Evolutionary conservation across 2,329 filamentous ascomycete genomes (phyloP), one percentile per base, ranked within the genome.

Genomic region (Aspergillus sp.): DNA sequence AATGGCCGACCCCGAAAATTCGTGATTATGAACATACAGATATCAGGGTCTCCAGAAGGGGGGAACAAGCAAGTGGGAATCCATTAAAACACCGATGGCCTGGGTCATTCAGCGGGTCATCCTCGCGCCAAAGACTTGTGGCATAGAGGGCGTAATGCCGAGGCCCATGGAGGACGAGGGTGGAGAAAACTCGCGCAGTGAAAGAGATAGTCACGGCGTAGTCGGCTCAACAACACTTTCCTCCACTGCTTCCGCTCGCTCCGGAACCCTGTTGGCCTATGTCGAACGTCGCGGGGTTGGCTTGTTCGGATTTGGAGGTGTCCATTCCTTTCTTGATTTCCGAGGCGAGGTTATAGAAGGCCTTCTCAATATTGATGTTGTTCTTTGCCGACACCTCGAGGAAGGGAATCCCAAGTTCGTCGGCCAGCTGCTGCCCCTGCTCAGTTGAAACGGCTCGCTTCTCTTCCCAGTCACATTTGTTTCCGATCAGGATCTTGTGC

Each of bases 391-490:
- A 95, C 57, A 99, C 94, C 74, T 99, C 94, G 72, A 99, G 88
- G 82, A 99, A 99, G 17, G 94, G 93, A 60, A 99, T 95, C 68
- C 92, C 91, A 55, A 99, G 86, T 76, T 97, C 94, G 76, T 96
- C 89, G 54, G 94, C 94, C 51, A 99, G 84, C 60, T 87, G 87
- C 75, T 99, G 92, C 64, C 94, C 94, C 69, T 91, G 88, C 73
- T 96, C 92, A 54, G 89, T 95, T 46, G 90, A 91, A 40, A 99
- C 89, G 50, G 89, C 91, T 63, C 94, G 88, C 82, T 97, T 97
- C 78, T 99, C 94, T 76, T 97, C 94, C 94, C 94, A 97, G 76
- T 99, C 94, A 78, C 94, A 99, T 79, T 99, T 99, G 83, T 99
- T 99, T 72, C 94, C 94, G 63, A 99, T 96, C 61, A 99, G 84